Base-by-base conservation (phyloP, 2,329 filamentous ascomycete genomes). In the Colletotrichum sp. region DNA sequence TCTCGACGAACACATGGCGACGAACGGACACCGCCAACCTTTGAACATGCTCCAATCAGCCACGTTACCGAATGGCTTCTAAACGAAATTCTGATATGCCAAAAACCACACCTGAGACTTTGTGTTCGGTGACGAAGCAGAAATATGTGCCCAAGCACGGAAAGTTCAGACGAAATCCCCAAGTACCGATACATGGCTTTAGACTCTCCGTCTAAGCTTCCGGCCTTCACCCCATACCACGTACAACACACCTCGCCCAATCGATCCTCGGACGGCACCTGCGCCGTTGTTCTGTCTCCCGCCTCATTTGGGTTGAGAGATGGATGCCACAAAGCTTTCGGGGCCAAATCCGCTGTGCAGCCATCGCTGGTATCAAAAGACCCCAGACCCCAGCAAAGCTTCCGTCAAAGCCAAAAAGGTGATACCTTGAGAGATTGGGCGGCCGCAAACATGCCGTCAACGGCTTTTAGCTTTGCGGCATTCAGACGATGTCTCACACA, bases 181-280 rank as follows among this genome's bases (percentile, higher is more conserved):
- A 65, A 26, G 64, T 73, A 60, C 48, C 28, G 34, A 59, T 73
- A 75, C 73, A 30, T 68, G 39, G n/a, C 39, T 43, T 61, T 21
- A 21, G n/a, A 32, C 67, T 34, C 34, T 26, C 55, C 68, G 39
- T 68, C 52, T 61, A 30, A 34, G 32, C 59, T 59, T 75, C 30
- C 48, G 43, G 16, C 57, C 67, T 72, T 68, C 73, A 43, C 26
- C 72, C 55, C 66, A 57, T 63, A n/a, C 60, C n/a, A 30, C 13
- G 43, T 18, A 60, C 57, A 68, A 43, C 69, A 10, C n/a, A 43
- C 69, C 21, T n/a, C 65, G 34, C 64, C 57, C 43, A 73, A 72
- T 39, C 68, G n/a, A 61, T 75, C 21, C 61, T 75, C 72, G 63
- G 72, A 75, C 72, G 72, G 72, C 72, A 72, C 32, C 68, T 72